Percentiles rank a stretch among this genome's conserved stretches.
Conservation (phyloP, 352 stramenopile genomes). For the Pythium sukuiense region DNA sequence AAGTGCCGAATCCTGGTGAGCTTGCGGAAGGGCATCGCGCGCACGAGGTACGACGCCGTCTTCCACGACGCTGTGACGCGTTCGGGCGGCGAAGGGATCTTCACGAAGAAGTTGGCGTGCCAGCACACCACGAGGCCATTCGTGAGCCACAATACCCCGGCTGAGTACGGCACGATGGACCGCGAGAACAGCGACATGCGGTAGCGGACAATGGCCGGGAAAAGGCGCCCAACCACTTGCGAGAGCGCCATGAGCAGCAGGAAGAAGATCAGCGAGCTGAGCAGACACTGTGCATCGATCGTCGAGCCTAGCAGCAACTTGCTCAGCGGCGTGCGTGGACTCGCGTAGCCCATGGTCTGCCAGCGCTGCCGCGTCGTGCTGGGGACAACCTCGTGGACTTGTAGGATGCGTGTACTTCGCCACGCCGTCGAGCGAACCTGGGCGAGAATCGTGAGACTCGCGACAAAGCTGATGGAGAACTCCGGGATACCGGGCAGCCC, state of each 20-base stretch:
- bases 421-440: slow-evolving; percentile 14
- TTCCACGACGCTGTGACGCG: background rate
- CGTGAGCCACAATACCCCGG: slow-evolving; percentile 6
- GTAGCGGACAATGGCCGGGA: background rate
- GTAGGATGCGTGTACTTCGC: background rate
- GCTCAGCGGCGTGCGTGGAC: background rate
- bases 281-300: slow-evolving; percentile 5
- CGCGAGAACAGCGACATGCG: slow-evolving; percentile 1
- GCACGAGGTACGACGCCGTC: background rate
- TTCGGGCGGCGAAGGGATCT: background rate
- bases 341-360: background rate
- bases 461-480: slow-evolving; percentile 34
- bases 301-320: background rate
- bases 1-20: background rate
- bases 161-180: slow-evolving; percentile 14
- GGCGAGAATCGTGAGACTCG: slow-evolving; percentile 27
- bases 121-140: slow-evolving; percentile 10
- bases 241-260: background rate
- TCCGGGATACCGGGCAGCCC: slow-evolving; percentile 2
- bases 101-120: slow-evolving; percentile 3
- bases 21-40: background rate
- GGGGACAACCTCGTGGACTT: background rate
- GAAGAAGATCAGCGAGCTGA: background rate
- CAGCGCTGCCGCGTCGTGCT: background rate
- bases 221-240: slow-evolving; percentile 1